These are phyloP conservation scores for Lachnellula subtilissima DNA, from an alignment of 2,329 filamentous ascomycete species.

Conservation along the genomic window DNA sequence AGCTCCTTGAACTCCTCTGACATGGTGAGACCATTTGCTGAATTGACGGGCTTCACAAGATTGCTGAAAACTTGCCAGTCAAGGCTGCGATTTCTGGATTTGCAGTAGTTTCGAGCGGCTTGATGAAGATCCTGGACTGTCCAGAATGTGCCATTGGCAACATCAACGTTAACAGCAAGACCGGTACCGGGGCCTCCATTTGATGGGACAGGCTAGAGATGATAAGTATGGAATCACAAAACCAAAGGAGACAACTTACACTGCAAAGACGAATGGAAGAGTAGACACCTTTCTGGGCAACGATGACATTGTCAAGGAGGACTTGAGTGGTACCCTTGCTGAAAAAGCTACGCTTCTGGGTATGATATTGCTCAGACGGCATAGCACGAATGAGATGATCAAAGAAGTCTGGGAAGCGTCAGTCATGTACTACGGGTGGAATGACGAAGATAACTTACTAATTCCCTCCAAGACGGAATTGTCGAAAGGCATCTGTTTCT, in stretches of 20 bases:
- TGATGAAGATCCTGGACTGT: conserved; percentile 36
- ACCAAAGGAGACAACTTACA: conserved; percentile 31
- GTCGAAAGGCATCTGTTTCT: conserved; percentile 55
- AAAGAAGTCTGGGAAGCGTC: conserved; percentile 57
- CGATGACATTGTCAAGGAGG: conserved; percentile 58
- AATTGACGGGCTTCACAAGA: conserved; percentile 16
- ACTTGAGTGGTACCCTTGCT: conserved; percentile 19
- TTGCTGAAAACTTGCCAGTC: conserved; percentile 22
- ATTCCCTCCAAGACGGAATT: conserved; percentile 70
- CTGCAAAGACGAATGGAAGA: conserved; percentile 75
- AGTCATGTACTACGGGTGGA: neutral
- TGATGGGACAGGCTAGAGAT: conserved; percentile 16
- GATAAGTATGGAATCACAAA: conserved; percentile 8
- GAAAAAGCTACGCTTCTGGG: conserved; percentile 84
- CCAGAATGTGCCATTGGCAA: conserved; percentile 91
- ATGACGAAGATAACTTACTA: conserved; percentile 43
- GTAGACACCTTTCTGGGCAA: conserved; percentile 86
- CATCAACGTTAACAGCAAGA: conserved; percentile 81
- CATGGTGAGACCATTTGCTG: conserved; percentile 10
- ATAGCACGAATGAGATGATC: conserved; percentile 82
- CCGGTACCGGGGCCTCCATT: conserved; percentile 41
- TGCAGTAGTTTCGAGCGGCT: conserved; percentile 31
- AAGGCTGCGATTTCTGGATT: conserved; percentile 20
- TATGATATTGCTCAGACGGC: conserved; percentile 62
- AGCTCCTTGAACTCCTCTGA: conserved; percentile 53